Conservation (phyloP, 2,329 filamentous ascomycete genomes). For the Fusarium stilboides region DNA sequence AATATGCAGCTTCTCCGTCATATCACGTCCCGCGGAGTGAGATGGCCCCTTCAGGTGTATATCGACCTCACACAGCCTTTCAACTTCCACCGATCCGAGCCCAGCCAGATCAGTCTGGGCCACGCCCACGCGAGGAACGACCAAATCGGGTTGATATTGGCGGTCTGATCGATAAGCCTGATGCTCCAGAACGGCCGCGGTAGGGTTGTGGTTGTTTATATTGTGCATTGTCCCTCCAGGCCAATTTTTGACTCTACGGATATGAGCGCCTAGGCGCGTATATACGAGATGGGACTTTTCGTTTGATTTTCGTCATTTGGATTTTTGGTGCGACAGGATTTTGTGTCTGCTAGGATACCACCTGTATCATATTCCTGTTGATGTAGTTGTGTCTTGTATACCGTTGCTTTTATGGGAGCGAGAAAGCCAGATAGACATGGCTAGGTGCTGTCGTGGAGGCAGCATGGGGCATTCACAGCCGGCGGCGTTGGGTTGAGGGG, state of each 20-base stretch:
- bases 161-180: constrained; percentile 72
- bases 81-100: constrained; percentile 66
- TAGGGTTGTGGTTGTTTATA: constrained; percentile 37
- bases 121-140: constrained; percentile 62
- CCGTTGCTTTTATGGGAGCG: constrained; percentile 24
- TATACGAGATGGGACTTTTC: constrained; percentile 7
- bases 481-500: constrained; percentile 38
- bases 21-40: constrained; percentile 71
- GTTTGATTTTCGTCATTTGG: constrained; percentile 40
- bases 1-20: constrained; percentile 63
- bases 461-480: constrained; percentile 40
- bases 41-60: constrained; percentile 54
- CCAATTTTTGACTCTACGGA: not conserved
- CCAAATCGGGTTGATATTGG: constrained; percentile 72
- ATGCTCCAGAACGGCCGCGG: constrained; percentile 53
- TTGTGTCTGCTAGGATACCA: constrained; percentile 7
- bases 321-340: constrained; percentile 24
- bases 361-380: constrained; percentile 33
- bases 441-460: constrained; percentile 22
- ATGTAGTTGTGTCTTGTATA: constrained; percentile 22
- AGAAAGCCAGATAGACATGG: constrained; percentile 13
- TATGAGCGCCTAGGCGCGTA: not conserved
- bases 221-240: constrained; percentile 20
- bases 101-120: constrained; percentile 51
- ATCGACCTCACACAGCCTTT: constrained; percentile 55